Base-by-base conservation (phyloP, 176 grass and related monocot genomes). In the Neostapfia colusana region DNA sequence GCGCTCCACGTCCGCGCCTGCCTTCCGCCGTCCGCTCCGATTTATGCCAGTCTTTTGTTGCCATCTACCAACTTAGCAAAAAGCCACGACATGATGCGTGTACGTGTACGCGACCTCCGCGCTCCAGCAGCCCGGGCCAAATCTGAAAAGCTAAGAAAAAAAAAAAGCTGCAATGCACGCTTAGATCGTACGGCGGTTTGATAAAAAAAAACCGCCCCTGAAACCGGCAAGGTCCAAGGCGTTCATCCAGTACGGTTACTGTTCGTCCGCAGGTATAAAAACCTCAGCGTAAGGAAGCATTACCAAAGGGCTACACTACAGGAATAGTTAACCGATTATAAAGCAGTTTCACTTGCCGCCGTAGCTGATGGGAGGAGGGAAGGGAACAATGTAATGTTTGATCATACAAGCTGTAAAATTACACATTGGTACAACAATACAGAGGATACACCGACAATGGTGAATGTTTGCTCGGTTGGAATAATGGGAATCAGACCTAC, bases 341-440 rank as follows among this genome's bases (percentile, higher is more conserved):
- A 25, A 45, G 11, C 38, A 77, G 48, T 61, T 88, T 41, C 8
- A 73, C 26, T 61, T 65, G 72, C 34, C 20, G 45, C 60, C 50
- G 67, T 17, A 51, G 1, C 31, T 63, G 50, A 5, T 37, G 51
- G 43, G 20, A 56, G 59, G 50, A 5, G 27, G 51, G 43, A 14
- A 56, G 59, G 16, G 24, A 38, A 57, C 63, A 79, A 69, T n/a
- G 55, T 75, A 79, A 69, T n/a, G 55, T 75, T 34, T 38, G 8
- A 48, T 56, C 8, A 46, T 84, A n/a, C 54, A 58, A 34, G 10
- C 64, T 44, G 76, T 80, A 79, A 79, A 79, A 88, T 74, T 75
- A 80, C 51, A 88, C 63, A 88, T 34, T 56, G 48, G 62, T 74
- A 79, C 80, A 82, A 51, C 57, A 70, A 49, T 43, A 67, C 37